Evolutionary conservation across 2,329 filamentous ascomycete species (phyloP), one percentile per base, ranked within the genome.

Genomic region (Ophiognomonia clavigignenti-juglandacearum): DNA sequence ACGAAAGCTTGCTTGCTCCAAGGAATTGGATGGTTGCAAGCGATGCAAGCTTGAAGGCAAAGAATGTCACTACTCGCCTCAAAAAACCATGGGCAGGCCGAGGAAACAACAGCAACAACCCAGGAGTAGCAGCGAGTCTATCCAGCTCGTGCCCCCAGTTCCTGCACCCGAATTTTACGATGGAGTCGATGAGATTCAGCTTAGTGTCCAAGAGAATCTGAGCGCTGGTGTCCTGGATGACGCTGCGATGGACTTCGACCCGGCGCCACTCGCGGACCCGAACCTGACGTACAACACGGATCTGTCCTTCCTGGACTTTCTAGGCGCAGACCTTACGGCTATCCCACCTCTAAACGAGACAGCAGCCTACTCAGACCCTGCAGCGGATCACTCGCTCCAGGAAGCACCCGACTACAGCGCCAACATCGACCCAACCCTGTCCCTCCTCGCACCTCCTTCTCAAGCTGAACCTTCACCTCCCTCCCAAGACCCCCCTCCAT

Each of bases 51-150:
- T 70, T 47, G 81, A 85, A 54, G 71, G 69, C 48, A 73, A 83
- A 35, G 46, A 51, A 35, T 85, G 82, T 57, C 69, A 78, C 53
- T 85, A 84, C 63, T 84, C 80, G 7, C 67, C 72, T 11, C 82
- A 84, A 59, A 85, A 85, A 62, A 78, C 69, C 34, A 85, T 85
- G 81, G 82, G 82, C 4, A 70, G 82, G 35, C 82, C 82, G 19
- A 69, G 80, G 46, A 85, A 85, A 63, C 69, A 77, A 48, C 72
- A n/a, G n/a, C n/a, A n/a, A n/a, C n/a, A n/a, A n/a, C n/a, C n/a
- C n/a, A n/a, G n/a, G n/a, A n/a, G n/a, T n/a, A n/a, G n/a, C n/a
- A n/a, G n/a, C n/a, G n/a, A n/a, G n/a, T n/a, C n/a, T n/a, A n/a
- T n/a, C n/a, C n/a, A n/a, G n/a, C n/a, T n/a, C n/a, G n/a, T n/a